Base-by-base conservation (phyloP, 352 stramenopile genomes). In the Aphanomyces invadans region DNA sequence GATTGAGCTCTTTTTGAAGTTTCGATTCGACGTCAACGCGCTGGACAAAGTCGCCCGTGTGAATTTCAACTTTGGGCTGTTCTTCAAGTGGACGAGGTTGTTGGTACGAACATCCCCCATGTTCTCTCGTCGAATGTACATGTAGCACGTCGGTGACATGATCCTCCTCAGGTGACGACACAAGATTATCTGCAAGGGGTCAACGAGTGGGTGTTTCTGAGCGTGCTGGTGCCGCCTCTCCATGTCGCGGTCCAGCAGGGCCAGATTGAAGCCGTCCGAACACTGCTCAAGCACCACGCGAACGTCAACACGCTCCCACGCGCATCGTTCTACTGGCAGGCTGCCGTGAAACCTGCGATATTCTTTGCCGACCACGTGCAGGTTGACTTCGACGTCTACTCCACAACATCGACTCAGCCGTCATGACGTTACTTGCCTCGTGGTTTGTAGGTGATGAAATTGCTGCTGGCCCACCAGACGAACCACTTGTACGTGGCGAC, bases 41-140 rank as follows among this genome's bases (percentile, higher is more conserved):
- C 72, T 89, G 2, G 81, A 92, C 63, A 92, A 92, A 69, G 82
- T 92, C 2, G 70, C 79, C 33, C 81, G 81, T 29, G 79, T 90
- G 17, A 89, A 90, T 61, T 90, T 92, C 26, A 92, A 90, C 26
- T 69, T 90, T 21, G 79, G 78, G 0, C 56, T 89, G 15, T 62
- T 89, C 4, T 92, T 90, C 71, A 87, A 89, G 62, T 73, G 75
- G 60, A 88, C 75, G 45, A 78, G 81, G 3, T 70, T 88, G 53
- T 46, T 88, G 54, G 75, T 87, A 80, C 53, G 72, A 10, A 15
- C 0, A n/a, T 17, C 12, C 19, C 29, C 25, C 36, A 1, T 19
- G 4, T 42, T 15, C 7, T 42, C 36, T 65, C n/a, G n/a, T n/a
- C n/a, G n/a, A n/a, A n/a, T n/a, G n/a, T n/a, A n/a, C n/a, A n/a